Conservation (phyloP, 2,329 filamentous ascomycete species). For the Colletotrichum caudatum region DNA sequence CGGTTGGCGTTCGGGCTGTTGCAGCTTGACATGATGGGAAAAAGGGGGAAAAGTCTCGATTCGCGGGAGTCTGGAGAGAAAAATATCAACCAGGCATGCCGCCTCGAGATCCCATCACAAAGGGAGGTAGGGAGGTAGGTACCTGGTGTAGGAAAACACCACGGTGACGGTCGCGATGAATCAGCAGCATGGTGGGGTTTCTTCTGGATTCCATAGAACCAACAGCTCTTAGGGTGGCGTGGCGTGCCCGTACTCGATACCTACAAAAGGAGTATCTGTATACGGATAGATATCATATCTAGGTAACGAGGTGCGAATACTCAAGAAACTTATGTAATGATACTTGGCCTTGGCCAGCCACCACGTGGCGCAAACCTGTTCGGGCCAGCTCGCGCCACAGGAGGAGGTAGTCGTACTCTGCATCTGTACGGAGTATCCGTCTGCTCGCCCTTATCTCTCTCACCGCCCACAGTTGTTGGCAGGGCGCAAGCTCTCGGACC, state of each 20-base stretch:
- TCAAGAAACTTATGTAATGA: too few relatives aligned
- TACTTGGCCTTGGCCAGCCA: too few relatives aligned
- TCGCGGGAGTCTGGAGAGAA: too few relatives aligned
- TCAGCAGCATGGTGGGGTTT: slow-evolving; percentile 31
- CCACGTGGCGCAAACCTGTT: not conserved
- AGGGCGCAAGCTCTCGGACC: slow-evolving; percentile 5
- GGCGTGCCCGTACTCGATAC: too few relatives aligned
- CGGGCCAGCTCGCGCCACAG: slow-evolving; percentile 10
- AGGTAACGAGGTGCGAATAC: too few relatives aligned
- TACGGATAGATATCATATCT: too few relatives aligned
- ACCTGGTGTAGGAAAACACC: not conserved
- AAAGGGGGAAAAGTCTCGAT: not conserved
- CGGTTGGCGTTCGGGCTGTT: not conserved
- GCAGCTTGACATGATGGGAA: slow-evolving; percentile 3
- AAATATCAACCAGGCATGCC: not conserved
- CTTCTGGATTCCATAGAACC: slow-evolving; percentile 29
- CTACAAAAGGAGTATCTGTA: too few relatives aligned
- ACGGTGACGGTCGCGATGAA: slow-evolving; percentile 31
- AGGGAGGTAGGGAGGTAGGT: too few relatives aligned
- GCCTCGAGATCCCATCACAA: not conserved
- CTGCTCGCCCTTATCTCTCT: slow-evolving; percentile 3
- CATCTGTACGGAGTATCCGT: too few relatives aligned
- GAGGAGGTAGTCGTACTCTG: too few relatives aligned
- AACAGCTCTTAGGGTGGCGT: too few relatives aligned
- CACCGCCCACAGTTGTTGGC: not conserved